Base-by-base conservation (phyloP, 805 yeast genomes). In the Priceomyces fermenticarens region DNA sequence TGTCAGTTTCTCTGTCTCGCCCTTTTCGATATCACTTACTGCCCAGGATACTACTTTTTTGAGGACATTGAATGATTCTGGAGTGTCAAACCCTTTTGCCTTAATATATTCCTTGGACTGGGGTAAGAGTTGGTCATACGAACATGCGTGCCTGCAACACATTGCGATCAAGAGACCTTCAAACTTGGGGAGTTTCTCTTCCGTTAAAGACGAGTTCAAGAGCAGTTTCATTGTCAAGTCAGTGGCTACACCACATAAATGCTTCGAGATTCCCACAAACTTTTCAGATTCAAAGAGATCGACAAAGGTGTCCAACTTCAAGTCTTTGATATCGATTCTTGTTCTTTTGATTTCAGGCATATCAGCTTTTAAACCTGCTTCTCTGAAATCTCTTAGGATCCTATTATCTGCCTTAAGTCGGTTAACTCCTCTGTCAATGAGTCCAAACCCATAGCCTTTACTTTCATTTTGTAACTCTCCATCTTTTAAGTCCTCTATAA, bases 241-340 rank as follows among this genome's bases (percentile, higher is more conserved):
- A 0, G 97, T 90, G 1, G 97, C 97, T 3, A 85, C 95, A 4
- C 97, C 97, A 63, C 97, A 89, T 28, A 90, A 63, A 63, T 89
- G 97, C 58, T 89, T 89, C 3, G 96, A 88, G 2, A 89, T 78
- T 1, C 82, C 88, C 7, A 84, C 82, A 30, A 72, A 56, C 2
- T 46, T 48, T 2, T 42, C 39, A 8, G 53, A 53, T 3, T 46
- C 33, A 9, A 50, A 36, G 23, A 53, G 53, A 14, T 55, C 53
- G 1, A 80, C 44, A 12, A 80, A 69, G 15, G 65, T 55, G 37
- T 72, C 78, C 5, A 87, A 59, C 32, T 70, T 55, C 29, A 89
- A 57, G 53, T 89, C 96, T 60, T 87, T 87, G 42, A 89, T 90
- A 57, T 89, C 97, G 7, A 83, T 77, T 49, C 85, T 79, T 3